Percentiles rank a stretch among this genome's conserved stretches.
phyloP scores from a whole-genome alignment of 2,329 filamentous ascomycete species.

The Trichoderma citrinoviride region DNA sequence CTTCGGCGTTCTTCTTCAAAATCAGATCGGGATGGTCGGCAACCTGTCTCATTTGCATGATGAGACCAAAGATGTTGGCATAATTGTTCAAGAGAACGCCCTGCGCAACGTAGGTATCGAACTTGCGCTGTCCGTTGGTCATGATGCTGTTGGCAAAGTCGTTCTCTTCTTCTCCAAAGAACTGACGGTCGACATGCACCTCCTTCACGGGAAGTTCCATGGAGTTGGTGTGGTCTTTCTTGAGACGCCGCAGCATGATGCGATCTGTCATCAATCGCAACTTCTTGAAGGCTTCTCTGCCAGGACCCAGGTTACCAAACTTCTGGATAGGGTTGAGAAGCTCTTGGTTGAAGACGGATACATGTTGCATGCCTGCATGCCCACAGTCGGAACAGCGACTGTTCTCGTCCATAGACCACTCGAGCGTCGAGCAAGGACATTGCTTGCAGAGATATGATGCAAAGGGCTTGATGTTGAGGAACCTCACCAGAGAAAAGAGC shows the following conservation, averaged over 20 bases:
- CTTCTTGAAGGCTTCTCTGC: conserved; percentile 72
- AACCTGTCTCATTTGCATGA: conserved; percentile 99
- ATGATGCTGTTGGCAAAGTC: conserved; percentile 97
- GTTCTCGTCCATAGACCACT: conserved; percentile 76
- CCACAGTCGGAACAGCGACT: conserved; percentile 67
- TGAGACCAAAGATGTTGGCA: conserved; percentile 96
- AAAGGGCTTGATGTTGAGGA: conserved; percentile 84
- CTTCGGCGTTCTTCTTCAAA: conserved; percentile 79
- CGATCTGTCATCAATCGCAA: conserved; percentile 84
- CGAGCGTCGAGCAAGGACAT: conserved; percentile 75
- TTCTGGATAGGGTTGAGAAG: conserved; percentile 78
- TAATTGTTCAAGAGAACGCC: conserved; percentile 97
- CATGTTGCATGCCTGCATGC: conserved; percentile 44
- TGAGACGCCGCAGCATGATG: conserved; percentile 94
- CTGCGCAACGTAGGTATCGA: conserved; percentile 92
- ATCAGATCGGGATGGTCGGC: conserved; percentile 95
- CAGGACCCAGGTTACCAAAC: conserved; percentile 59
- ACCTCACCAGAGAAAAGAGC: conserved; percentile 91
- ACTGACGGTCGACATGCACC: conserved; percentile 86
- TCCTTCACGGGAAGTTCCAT: conserved; percentile 98
- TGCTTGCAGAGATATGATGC: conserved; percentile 91
- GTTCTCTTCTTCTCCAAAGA: conserved; percentile 93
- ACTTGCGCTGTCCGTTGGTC: conserved; percentile 82
- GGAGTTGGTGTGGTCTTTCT: conserved; percentile 86
- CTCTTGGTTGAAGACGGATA: conserved; percentile 83